phyloP scores from a whole-genome alignment of 805 yeast genomes.

The Metschnikowia chrysomelidarum region DNA sequence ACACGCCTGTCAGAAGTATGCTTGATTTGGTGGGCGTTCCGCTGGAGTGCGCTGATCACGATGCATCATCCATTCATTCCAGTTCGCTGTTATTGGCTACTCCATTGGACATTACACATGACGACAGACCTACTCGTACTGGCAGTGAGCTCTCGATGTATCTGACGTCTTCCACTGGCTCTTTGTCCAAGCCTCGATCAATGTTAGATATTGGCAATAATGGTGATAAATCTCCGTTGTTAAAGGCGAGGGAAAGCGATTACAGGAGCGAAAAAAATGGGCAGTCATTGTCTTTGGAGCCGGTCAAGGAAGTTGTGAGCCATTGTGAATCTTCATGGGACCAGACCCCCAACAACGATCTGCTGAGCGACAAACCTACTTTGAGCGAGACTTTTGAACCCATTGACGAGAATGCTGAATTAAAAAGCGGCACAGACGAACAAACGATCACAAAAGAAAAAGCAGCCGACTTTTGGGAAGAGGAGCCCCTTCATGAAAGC shows the following conservation, averaged over 20 bases:
- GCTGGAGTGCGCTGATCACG: constrained; percentile 8
- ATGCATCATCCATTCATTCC: constrained; percentile 24
- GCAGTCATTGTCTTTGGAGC: constrained; percentile 12
- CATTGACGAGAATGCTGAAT: neutral
- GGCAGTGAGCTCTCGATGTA: constrained; percentile 14
- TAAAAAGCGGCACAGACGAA: neutral
- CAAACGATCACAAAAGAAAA: neutral
- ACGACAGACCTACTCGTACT: constrained; percentile 12
- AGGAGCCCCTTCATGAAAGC: constrained; percentile 13
- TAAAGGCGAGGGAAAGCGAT: constrained; percentile 6
- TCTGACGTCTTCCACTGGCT: constrained; percentile 12
- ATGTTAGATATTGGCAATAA: constrained; percentile 27
- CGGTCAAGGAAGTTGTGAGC: constrained; percentile 11
- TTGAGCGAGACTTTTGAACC: neutral
- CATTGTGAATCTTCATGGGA: constrained; percentile 4
- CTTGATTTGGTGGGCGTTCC: constrained; percentile 28
- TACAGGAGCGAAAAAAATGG: constrained; percentile 3
- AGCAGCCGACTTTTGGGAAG: constrained; percentile 8
- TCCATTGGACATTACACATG: constrained; percentile 21
- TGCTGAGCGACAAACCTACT: neutral
- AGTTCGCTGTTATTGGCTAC: constrained; percentile 24
- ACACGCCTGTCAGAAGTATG: constrained; percentile 39
- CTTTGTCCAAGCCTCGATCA: constrained; percentile 23
- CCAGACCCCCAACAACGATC: neutral
- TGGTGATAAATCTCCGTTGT: neutral